phyloP scores from a whole-genome alignment of 2,329 filamentous ascomycete genomes.

The Alternaria consortialis region DNA sequence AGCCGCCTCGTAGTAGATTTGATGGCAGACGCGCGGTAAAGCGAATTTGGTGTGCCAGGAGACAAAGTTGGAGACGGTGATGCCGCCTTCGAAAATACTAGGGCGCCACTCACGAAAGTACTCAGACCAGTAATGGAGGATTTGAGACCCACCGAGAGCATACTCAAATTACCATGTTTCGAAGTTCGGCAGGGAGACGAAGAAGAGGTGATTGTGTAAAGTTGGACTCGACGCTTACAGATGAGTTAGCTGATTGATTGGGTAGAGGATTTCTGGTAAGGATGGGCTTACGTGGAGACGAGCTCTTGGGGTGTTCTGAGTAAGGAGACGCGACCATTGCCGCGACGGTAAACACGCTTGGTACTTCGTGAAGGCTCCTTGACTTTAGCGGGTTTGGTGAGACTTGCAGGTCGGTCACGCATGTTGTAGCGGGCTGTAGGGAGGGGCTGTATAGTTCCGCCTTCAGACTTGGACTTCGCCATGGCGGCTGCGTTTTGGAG shows the following conservation, averaged over 20 bases:
- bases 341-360: not conserved
- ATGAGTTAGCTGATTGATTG: not conserved
- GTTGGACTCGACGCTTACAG: not conserved
- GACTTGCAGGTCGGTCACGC: not conserved
- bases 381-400: not conserved
- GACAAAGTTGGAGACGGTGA: not conserved
- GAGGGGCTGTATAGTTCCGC: no score
- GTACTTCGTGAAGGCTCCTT: not conserved
- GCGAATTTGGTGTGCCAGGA: not conserved
- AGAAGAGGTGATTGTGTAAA: not conserved
- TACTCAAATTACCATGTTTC: not conserved
- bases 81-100: not conserved
- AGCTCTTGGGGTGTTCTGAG: not conserved
- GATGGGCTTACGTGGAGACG: not conserved
- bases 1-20: not conserved
- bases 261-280: not conserved
- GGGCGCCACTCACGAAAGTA: not conserved
- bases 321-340: not conserved
- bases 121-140: no score
- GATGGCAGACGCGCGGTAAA: not conserved
- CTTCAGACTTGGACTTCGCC: not conserved
- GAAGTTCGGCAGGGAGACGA: not conserved
- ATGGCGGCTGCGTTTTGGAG: not conserved
- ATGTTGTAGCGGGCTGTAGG: not conserved
- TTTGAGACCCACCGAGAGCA: not conserved